Conservation (phyloP, 2,329 filamentous ascomycete species). For the Penicillium nordicum region DNA sequence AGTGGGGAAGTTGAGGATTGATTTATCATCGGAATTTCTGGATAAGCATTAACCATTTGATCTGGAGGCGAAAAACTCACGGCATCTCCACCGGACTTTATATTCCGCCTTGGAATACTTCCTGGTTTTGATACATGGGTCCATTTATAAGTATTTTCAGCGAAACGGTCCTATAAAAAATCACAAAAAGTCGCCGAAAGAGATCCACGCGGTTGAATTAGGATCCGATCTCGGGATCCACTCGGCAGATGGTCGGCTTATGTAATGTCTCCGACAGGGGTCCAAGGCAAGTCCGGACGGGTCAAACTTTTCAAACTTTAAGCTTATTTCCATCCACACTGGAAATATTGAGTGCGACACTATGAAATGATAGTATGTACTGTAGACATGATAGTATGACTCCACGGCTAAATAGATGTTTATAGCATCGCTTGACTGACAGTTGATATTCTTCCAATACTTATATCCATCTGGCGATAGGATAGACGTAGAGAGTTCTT, state of each 20-base stretch:
- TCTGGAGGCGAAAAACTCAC: neutral
- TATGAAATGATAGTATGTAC: neutral
- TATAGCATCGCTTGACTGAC: too few species aligned
- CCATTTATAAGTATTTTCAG: neutral
- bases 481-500: too few species aligned
- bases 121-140: neutral
- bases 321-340: neutral
- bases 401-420: too few species aligned
- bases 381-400: neutral
- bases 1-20: neutral
- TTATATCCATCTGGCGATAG: too few species aligned
- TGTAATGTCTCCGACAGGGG: neutral
- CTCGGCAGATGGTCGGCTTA: neutral
- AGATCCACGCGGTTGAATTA: slow-evolving; percentile 1
- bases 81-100: neutral
- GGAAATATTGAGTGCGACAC: neutral
- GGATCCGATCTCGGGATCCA: neutral
- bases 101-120: neutral
- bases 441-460: too few species aligned
- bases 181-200: neutral
- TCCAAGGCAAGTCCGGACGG: neutral
- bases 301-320: neutral
- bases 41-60: too few species aligned
- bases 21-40: slow-evolving; percentile 1
- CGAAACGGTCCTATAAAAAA: neutral